A percentile compares a stretch with the other conserved stretches of the same genome.
These are phyloP conservation scores for Phaeotremella skinneri DNA, from an alignment of 768 basidiomycete species.

Conservation along the genomic window DNA sequence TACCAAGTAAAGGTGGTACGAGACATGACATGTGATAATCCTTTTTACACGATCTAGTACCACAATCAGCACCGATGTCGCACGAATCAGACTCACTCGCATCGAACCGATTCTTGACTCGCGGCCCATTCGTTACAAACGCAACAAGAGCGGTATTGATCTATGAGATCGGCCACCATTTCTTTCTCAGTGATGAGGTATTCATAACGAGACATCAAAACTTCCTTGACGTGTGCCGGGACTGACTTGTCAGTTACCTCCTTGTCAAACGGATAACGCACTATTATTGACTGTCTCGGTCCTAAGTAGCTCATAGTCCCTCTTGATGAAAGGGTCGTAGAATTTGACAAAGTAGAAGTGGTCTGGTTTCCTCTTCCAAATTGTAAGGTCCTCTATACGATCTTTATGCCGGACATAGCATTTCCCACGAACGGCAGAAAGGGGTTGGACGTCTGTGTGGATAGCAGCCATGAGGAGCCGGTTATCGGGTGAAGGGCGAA, in stretches of 20 bases:
- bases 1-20: conserved; percentile 81
- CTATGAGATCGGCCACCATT: conserved; percentile 83
- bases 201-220: conserved; percentile 78
- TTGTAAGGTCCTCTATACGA: conserved; percentile 86
- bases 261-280: conserved; percentile 55
- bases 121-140: conserved; percentile 87
- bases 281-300: conserved; percentile 82
- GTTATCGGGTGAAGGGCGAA: background rate
- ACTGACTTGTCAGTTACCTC: conserved; percentile 55
- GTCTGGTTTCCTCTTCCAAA: conserved; percentile 91
- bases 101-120: conserved; percentile 60
- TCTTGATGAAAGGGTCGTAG: conserved; percentile 97
- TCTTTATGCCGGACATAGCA: conserved; percentile 94
- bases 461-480: conserved; percentile 91
- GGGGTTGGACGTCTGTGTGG: conserved; percentile 92
- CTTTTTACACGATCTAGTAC: conserved; percentile 64
- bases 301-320: conserved; percentile 93
- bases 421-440: conserved; percentile 85
- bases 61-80: background rate
- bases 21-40: conserved; percentile 95
- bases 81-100: conserved; percentile 45
- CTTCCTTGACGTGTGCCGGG: conserved; percentile 73
- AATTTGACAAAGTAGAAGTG: conserved; percentile 94
- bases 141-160: conserved; percentile 76
- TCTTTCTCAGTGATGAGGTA: conserved; percentile 95